phyloP scores from a whole-genome alignment of 768 basidiomycete species.

The Nidularia sp. region DNA sequence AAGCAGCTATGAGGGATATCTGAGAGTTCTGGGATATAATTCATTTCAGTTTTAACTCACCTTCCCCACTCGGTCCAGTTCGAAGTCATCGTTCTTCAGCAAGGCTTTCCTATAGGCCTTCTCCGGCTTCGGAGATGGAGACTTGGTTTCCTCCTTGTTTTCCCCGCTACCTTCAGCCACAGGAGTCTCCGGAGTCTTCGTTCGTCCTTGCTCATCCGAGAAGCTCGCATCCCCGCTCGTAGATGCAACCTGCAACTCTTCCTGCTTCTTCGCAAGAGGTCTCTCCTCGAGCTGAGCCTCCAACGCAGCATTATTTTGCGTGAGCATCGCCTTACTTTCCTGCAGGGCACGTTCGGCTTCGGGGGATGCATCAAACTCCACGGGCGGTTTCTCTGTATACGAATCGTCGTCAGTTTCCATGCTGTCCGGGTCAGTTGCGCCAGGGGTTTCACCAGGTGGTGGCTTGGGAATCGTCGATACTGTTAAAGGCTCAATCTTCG shows the following conservation, averaged over 20 bases:
- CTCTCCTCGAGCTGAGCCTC: constrained; percentile 85
- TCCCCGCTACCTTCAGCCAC: neutral
- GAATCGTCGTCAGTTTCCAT: neutral
- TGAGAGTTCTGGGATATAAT: constrained; percentile 1
- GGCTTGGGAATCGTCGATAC: constrained; percentile 25
- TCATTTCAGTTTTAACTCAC: constrained; percentile 35
- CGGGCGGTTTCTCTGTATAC: neutral
- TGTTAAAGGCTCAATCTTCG: constrained; percentile 62
- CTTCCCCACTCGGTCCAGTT: constrained; percentile 73
- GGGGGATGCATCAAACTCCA: constrained; percentile 10
- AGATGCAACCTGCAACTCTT: constrained; percentile 56
- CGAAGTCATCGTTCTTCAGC: constrained; percentile 82
- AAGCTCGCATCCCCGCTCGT: constrained; percentile 10
- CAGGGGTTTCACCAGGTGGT: constrained; percentile 10
- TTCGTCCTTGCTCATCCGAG: constrained; percentile 6
- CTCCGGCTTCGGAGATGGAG: constrained; percentile 28
- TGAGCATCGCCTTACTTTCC: constrained; percentile 51
- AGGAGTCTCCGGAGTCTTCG: neutral
- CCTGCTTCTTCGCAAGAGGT: constrained; percentile 85
- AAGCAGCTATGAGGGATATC: constrained; percentile 53
- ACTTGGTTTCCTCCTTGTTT: neutral
- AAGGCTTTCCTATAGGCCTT: constrained; percentile 64
- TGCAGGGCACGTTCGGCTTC: constrained; percentile 42
- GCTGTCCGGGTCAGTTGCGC: constrained; percentile 5
- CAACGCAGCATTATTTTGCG: constrained; percentile 68